Base-by-base conservation (phyloP, 2,329 filamentous ascomycete genomes). In the Fusarium incarnatum region DNA sequence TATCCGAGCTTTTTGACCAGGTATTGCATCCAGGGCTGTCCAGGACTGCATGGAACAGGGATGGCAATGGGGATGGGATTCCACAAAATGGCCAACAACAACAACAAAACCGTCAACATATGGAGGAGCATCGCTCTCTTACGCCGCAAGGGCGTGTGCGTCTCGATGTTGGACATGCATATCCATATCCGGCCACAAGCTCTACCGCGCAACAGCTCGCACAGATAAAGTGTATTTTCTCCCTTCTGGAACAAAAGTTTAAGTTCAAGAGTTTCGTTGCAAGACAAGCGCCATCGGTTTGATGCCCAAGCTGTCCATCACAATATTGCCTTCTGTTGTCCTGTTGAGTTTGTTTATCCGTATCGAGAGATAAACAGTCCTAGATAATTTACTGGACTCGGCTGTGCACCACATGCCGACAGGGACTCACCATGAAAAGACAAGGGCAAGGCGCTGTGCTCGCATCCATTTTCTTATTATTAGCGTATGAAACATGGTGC, bases 401-500 rank as follows among this genome's bases (percentile, higher is more conserved):
- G 70, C 70, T 72, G 68, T 72, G 71, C 49, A 69, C 66, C 64
- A 60, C 71, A 75, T 72, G 63, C 56, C 68, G 61, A 59, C 67
- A 73, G 60, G 68, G 72, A 72, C 56, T 68, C 46, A 57, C 59
- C 48, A 56, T 67, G 44, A 60, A 40, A 67, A 65, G 53, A 61
- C 70, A 73, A 65, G 68, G 70, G 66, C 56, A 54, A 63, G 61
- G 60, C 58, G 50, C 50, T 49, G 60, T 42, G 57, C 50, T 56
- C 50, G 48, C 40, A 55, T 46, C 57, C 64, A 58, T 68, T 73
- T 72, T 65, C 59, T 71, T 64, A 60, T 71, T 71, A 71, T 73
- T 73, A 73, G 72, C 67, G 65, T 74, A 71, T 70, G 72, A 74
- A 74, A 74, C 72, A 74, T 70, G 72, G 68, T 73, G 72, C 68